Evolutionary conservation across 1,139 yeast species (phyloP).

Genomic region (Groenewaldozyma sp.): DNA sequence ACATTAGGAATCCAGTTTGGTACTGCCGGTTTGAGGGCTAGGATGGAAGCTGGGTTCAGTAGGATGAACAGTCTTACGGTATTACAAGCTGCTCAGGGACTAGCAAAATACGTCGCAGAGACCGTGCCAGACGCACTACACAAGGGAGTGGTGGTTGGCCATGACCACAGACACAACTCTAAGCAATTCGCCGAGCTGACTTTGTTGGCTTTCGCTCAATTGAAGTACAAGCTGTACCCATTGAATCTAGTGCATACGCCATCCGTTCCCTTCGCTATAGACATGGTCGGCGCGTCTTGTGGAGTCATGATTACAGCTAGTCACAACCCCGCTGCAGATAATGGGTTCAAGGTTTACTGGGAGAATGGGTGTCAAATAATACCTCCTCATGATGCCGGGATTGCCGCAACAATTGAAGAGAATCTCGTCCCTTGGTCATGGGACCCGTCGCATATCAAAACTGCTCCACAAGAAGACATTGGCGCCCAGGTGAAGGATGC

Average conservation of each 20-base stretch:
- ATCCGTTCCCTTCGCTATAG: conserved; percentile 80
- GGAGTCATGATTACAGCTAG: conserved; percentile 98
- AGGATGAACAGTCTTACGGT: conserved; percentile 88
- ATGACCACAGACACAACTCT: conserved; percentile 84
- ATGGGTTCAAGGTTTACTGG: conserved; percentile 94
- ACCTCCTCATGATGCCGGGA: conserved; percentile 76
- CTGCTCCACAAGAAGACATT: conserved; percentile 8
- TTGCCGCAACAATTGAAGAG: conserved; percentile 52
- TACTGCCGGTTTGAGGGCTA: conserved; percentile 82
- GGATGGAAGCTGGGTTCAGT: conserved; percentile 84
- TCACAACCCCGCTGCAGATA: conserved; percentile 88
- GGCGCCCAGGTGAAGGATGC: conserved; percentile 13
- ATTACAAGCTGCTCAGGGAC: conserved; percentile 86
- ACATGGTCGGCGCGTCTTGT: conserved; percentile 50
- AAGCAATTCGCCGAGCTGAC: conserved; percentile 69
- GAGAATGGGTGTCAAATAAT: conserved; percentile 91
- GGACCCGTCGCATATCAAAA: conserved; percentile 12
- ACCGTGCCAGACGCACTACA: conserved; percentile 25
- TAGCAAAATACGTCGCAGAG: conserved; percentile 51
- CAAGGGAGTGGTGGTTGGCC: conserved; percentile 69
- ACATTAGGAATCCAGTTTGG: conserved; percentile 64
- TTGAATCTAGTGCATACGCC: conserved; percentile 70
- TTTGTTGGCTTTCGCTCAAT: conserved; percentile 60
- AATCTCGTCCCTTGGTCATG: conserved; percentile 55
- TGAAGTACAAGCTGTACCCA: conserved; percentile 58